A percentile compares a stretch with the other conserved stretches of the same genome.
phyloP scores from a whole-genome alignment of 2,329 filamentous ascomycete species.

The Fusarium penzigii region DNA sequence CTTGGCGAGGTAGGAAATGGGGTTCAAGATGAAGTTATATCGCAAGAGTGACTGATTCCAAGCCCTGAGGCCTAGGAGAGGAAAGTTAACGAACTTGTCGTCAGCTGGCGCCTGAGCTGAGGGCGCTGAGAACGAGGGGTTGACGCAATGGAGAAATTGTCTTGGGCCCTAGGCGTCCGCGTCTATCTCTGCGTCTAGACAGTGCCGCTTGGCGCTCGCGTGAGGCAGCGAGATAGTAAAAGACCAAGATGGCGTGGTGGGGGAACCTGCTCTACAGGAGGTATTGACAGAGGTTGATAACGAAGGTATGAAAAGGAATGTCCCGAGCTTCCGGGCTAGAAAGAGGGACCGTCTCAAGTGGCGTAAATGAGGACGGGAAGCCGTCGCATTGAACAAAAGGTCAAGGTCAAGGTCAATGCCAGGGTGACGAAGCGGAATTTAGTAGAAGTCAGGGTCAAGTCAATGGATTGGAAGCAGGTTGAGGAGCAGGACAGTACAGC shows the following conservation, averaged over 20 bases:
- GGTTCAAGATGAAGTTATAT: neutral
- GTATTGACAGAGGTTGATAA: no score
- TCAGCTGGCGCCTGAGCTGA: constrained; percentile 17
- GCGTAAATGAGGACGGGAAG: constrained; percentile 28
- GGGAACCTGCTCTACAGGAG: no score
- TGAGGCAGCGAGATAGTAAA: constrained; percentile 25
- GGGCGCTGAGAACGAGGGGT: constrained; percentile 30
- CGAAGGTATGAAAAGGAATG: constrained; percentile 19
- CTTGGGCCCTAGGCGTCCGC: no score
- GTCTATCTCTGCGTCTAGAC: constrained; percentile 23
- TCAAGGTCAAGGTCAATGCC: constrained; percentile 23
- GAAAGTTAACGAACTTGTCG: constrained; percentile 13
- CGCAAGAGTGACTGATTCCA: constrained; percentile 1
- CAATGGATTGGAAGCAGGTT: no score
- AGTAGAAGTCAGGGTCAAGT: no score
- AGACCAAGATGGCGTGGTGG: no score
- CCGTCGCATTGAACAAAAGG: constrained; percentile 24
- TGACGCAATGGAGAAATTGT: no score
- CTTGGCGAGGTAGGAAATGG: constrained; percentile 1
- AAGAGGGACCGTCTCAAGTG: constrained; percentile 27
- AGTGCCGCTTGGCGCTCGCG: constrained; percentile 27
- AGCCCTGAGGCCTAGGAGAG: constrained; percentile 4
- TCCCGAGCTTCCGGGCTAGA: constrained; percentile 30
- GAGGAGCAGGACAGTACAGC: no score
- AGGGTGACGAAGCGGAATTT: constrained; percentile 22